Conservation (phyloP, 2,329 filamentous ascomycete genomes). For the Arthroderma sp. region DNA sequence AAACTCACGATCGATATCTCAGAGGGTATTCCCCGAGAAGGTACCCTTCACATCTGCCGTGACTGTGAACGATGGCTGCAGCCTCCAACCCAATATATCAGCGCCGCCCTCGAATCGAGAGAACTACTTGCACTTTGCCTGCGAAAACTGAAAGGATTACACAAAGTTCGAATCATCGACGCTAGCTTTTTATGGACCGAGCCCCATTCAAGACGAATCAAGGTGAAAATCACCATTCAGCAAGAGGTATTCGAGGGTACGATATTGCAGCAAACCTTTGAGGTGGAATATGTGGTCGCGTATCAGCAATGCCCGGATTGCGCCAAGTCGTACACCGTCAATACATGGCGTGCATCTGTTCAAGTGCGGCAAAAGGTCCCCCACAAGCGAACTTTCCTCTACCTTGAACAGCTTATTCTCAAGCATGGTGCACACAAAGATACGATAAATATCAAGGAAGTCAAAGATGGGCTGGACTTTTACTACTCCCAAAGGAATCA, state of each 20-base stretch:
- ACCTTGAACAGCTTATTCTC: constrained; percentile 85
- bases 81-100: constrained; percentile 74
- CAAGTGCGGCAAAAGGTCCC: constrained; percentile 95
- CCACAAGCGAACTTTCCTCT: constrained; percentile 78
- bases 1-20: constrained; percentile 92
- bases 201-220: constrained; percentile 81
- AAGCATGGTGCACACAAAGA: constrained; percentile 87
- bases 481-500: constrained; percentile 84
- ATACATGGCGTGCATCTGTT: constrained; percentile 85
- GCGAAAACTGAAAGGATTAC: constrained; percentile 70
- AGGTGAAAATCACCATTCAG: constrained; percentile 92
- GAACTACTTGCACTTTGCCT: constrained; percentile 87
- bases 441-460: constrained; percentile 96
- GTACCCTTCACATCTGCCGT: constrained; percentile 76
- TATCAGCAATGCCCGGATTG: constrained; percentile 93
- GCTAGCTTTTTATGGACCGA: constrained; percentile 97
- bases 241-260: constrained; percentile 52
- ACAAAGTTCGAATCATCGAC: constrained; percentile 88
- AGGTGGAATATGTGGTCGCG: constrained; percentile 82
- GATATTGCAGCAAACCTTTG: constrained; percentile 82
- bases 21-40: constrained; percentile 79
- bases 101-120: constrained; percentile 72
- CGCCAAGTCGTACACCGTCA: constrained; percentile 88
- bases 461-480: constrained; percentile 90
- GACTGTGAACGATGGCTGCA: constrained; percentile 92